Evolutionary conservation across 495 filamentous ascomycete genomes (phyloP), one percentile per base, ranked within the genome.

Genomic region (Penicillium tannophilum): DNA sequence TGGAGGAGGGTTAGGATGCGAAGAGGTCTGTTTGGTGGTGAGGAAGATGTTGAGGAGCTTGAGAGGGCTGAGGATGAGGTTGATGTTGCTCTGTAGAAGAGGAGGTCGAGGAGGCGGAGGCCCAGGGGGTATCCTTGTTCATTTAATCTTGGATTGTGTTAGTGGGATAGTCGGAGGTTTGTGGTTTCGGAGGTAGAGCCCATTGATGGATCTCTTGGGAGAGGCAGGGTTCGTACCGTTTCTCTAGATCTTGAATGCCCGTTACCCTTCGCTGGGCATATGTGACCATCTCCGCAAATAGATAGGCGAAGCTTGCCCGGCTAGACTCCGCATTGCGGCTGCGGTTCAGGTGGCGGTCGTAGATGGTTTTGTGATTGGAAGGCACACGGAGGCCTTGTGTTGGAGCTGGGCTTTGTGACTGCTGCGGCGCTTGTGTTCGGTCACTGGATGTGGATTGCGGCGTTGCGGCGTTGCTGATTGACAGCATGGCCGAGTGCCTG

Each of bases 311-410:
- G 72, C 89, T 90, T 0, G 95, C 86, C 55, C 94, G 88, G 72
- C 91, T 95, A 58, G 94, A 82, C 78, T 98, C 92, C 28, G 90
- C 81, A 60, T 88, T 90, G 67, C 89, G 89, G 67, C 85, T 90
- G 53, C 94, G 89, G 72, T 96, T 96, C 47, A 98, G 80, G 59
- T 96, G 90, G 54, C 95, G 85, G 82, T 98, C 91, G 76, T 98
- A 99, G 75, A 99, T 97, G 50, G 92, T 97, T 75, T 97, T 97
- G 75, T 90, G 90, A 69, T 88, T 94, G 26, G 90, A 89, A n/a
- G 94, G 92, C 64, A 96, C 91, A 59, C 92, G 89, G 50, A 98
- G 89, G n/a, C 89, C 91, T 9, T 85, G 72, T 45, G 78, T 71
- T 24, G 71, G 63, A 59, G 76, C 70, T 62, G 71, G 54, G 55